Base-by-base conservation (phyloP, 148 eudicot genomes). In the Hydrangea macrophylla region DNA sequence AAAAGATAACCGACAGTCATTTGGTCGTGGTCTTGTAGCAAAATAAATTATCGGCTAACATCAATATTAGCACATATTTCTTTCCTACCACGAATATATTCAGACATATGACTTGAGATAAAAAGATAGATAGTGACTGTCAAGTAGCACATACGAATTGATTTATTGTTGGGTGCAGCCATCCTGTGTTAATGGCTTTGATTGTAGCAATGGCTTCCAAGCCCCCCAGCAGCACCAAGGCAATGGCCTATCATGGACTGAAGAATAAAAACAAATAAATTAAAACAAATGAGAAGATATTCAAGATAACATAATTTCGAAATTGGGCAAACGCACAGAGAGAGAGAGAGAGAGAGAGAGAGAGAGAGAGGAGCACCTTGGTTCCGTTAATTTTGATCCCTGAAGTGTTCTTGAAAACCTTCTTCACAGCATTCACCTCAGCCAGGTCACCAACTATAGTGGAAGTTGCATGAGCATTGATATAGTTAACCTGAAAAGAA, bases 181-280 rank as follows among this genome's bases (percentile, higher is more conserved):
- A 92, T 65, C 98, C 98, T 24, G 92, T 86, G 37, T 74, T 90
- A 58, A 84, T 73, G 62, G 98, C 98, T 80, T 92, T 92, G 27
- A 92, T 77, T 0, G 96, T 73, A 61, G 96, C 98, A 77, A 92
- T 92, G 64, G 98, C 98, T 88, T 92, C 98, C 89, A 92, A 69
- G 45, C n/a, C 96, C 98, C 44, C 98, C 98, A 67, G 98, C 96
- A 76, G 98, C 98, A 78, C 96, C 98, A 50, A 92, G 93, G 66
- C 92, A 88, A 82, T 92, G 98, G 26, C 98, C 98, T 67, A 92
- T 92, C 98, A 92, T 90, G 67, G 98, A 92, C 98, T 92, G 87
- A 28, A 37, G 36, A 24, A 60, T 20, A 60, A 75, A 53, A 35
- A 35, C 65, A 55, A 51, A 8, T 48, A 44, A 57, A 62, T 56